Base-by-base conservation (phyloP, 768 basidiomycete species). In the Cystobasidium ongulense region DNA sequence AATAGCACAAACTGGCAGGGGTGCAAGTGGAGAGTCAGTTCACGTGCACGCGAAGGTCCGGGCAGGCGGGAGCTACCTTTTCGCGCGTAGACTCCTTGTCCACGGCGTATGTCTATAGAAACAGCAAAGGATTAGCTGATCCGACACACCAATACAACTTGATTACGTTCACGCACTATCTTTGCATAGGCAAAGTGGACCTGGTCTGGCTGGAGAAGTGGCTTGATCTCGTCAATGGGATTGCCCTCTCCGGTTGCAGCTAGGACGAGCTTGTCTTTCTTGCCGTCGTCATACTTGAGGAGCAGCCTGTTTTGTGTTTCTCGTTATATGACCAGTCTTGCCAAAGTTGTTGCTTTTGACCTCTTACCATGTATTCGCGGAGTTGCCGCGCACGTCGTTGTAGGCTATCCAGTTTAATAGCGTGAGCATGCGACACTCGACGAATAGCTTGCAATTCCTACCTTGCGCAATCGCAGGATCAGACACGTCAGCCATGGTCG, bases 61-160 rank as follows among this genome's bases (percentile, higher is more conserved):
- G 4, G 25, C 27, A 36, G 23, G 27, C 23, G 15, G 33, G 38
- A 25, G 4, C 41, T n/a, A 59, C 68, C 68, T 71, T 71, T 25
- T 71, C 50, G 23, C 68, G n/a, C 68, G 50, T 46, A 18, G 68
- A 71, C 27, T 71, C 68, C 35, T 54, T 61, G 68, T 71, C 68
- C 31, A 54, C 53, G 1, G 68, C 68, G 53, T 71, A 71, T 8
- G 52, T 61, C 68, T 71, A 29, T 39, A 21, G 17, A n/a, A 7
- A 21, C 5, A 7, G 38, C 33, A 29, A 29, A 54, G 11, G 38
- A 66, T 63, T 23, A 35, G 62, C 62, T 27, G 7, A 11, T 33
- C 27, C 8, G 7, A 57, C 21, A 21, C 17, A 17, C 7, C 8
- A 39, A 39, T 7, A 7, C 17, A 17, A 7, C 39, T 7, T 7